Evolutionary conservation across 164 flowering plant genomes (phyloP).

Genomic region (Echeveria elegans): DNA sequence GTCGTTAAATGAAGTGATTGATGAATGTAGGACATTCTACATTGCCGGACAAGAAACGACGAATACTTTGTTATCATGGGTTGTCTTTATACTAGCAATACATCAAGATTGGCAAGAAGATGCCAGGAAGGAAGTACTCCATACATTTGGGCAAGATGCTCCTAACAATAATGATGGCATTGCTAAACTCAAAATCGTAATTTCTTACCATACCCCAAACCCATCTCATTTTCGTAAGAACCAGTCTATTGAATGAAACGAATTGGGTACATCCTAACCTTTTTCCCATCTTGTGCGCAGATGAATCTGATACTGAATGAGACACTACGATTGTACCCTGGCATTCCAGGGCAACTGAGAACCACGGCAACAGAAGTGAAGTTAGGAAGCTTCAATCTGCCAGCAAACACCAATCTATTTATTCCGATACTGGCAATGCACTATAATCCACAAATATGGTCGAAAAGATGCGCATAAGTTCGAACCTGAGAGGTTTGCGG

Average conservation of each 20-base stretch:
- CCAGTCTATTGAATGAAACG: not conserved
- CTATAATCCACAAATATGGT: slow-evolving; percentile 26
- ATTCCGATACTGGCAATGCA: slow-evolving; percentile 19
- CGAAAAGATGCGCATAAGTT: slow-evolving; percentile 23
- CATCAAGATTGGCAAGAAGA: slow-evolving; percentile 41
- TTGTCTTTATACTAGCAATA: slow-evolving; percentile 24
- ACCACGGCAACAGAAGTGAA: slow-evolving; percentile 1
- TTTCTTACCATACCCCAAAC: not conserved
- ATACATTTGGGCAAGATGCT: slow-evolving; percentile 17
- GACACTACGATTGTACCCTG: slow-evolving; percentile 25
- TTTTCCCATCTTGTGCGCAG: slow-evolving; percentile 8
- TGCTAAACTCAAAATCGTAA: slow-evolving; percentile 23
- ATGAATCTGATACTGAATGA: slow-evolving; percentile 28
- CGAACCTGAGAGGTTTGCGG: slow-evolving; percentile 29
- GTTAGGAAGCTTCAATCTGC: slow-evolving; percentile 19
- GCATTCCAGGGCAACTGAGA: not conserved
- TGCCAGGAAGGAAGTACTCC: slow-evolving; percentile 32
- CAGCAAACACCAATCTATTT: slow-evolving; percentile 11
- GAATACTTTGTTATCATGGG: slow-evolving; percentile 29
- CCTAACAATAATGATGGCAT: slow-evolving; percentile 22
- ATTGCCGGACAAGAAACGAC: slow-evolving; percentile 44
- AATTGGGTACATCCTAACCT: no score
- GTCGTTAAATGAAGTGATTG: slow-evolving; percentile 30
- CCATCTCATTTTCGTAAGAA: not conserved
- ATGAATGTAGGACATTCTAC: slow-evolving; percentile 48